A percentile compares a stretch with the other conserved stretches of the same genome.
phyloP scores from a whole-genome alignment of 2,329 filamentous ascomycete genomes.

The Diaporthe sp. region DNA sequence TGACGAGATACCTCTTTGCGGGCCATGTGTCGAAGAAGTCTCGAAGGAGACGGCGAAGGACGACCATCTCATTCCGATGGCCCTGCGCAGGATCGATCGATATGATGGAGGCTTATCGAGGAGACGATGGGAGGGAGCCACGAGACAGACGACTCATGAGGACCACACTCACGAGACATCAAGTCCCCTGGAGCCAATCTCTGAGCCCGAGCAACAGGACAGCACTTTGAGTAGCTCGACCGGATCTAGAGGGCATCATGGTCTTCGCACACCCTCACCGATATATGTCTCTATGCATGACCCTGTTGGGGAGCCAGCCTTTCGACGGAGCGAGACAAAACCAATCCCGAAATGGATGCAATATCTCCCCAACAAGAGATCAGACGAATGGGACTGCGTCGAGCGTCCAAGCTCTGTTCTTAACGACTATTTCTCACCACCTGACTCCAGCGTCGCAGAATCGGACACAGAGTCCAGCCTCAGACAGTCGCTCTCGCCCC shows the following conservation, averaged over 20 bases:
- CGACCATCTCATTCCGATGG: conserved; percentile 55
- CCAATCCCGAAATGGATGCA: conserved; percentile 66
- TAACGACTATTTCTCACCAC: conserved; percentile 35
- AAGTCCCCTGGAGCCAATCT: too few species aligned
- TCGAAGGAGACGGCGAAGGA: conserved; percentile 54
- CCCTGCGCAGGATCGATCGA: conserved; percentile 58
- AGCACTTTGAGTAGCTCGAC: too few species aligned
- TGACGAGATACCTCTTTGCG: conserved; percentile 63
- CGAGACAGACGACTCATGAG: not conserved
- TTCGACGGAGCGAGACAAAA: conserved; percentile 64
- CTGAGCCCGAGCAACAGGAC: too few species aligned
- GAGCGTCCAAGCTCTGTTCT: conserved; percentile 35
- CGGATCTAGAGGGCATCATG: too few species aligned
- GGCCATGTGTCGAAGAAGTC: conserved; percentile 58
- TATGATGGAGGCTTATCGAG: conserved; percentile 63
- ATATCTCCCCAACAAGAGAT: conserved; percentile 45
- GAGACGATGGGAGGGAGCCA: conserved; percentile 57
- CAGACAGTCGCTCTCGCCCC: not conserved
- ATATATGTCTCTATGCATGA: conserved; percentile 67
- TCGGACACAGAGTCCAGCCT: not conserved
- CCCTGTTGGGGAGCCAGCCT: conserved; percentile 61
- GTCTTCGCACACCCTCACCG: conserved; percentile 43
- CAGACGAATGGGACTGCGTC: not conserved
- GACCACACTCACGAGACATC: too few species aligned
- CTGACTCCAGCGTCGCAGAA: conserved; percentile 5